Conservation (phyloP, 441 rosid genomes). For the Brassica balearica region DNA sequence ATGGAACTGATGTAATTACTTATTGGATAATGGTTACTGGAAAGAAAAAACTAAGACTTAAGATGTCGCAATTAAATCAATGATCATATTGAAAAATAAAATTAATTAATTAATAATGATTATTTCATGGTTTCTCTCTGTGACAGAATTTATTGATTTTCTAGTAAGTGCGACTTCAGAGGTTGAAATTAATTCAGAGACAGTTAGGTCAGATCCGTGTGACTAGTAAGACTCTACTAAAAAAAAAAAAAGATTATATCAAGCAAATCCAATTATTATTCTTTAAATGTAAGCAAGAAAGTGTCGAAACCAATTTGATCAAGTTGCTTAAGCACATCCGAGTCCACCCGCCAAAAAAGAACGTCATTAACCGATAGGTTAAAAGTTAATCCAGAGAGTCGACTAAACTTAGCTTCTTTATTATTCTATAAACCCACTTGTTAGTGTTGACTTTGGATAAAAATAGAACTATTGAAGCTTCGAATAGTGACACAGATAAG, state of each 20-base stretch:
- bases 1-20: not conserved
- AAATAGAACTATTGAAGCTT: too few species aligned
- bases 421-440: too few species aligned
- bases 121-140: slow-evolving; percentile 6
- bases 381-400: not conserved
- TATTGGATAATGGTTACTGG: not conserved
- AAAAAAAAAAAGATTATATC: not conserved
- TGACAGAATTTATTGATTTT: slow-evolving; percentile 32
- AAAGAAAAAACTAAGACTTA: not conserved
- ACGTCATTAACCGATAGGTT: not conserved
- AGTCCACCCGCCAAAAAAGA: slow-evolving; percentile 15
- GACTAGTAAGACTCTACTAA: slow-evolving; percentile 26
- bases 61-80: too few species aligned
- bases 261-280: not conserved
- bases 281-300: slow-evolving; percentile 18
- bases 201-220: slow-evolving; percentile 48
- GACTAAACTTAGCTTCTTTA: too few species aligned
- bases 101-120: slow-evolving; percentile 14
- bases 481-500: too few species aligned
- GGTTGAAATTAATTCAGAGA: slow-evolving; percentile 16
- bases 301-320: slow-evolving; percentile 33
- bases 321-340: slow-evolving; percentile 20
- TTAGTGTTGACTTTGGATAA: too few species aligned
- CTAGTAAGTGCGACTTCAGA: not conserved
- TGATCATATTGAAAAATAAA: not conserved